These are phyloP conservation scores for Nakaseomyces nivariensis DNA, from an alignment of 1,139 yeast genomes.

Conservation along the genomic window DNA sequence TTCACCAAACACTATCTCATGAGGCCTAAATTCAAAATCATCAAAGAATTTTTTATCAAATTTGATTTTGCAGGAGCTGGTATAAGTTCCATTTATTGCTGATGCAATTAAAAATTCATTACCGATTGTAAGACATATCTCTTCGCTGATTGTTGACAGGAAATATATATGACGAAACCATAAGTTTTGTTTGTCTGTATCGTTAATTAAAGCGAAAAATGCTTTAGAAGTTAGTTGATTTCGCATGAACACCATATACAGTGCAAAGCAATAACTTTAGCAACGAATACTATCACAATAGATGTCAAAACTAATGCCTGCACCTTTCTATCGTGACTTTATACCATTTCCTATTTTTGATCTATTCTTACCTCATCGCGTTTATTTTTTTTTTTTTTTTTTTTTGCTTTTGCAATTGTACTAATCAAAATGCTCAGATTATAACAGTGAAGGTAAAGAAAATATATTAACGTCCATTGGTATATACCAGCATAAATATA, in stretches of 20 bases:
- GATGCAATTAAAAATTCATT: conserved; percentile 19
- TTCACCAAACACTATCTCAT: conserved; percentile 27
- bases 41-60: conserved; percentile 22
- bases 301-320: too few relatives aligned
- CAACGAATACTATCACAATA: too few relatives aligned
- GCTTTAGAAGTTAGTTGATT: conserved; percentile 16
- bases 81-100: conserved; percentile 26
- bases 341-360: too few relatives aligned
- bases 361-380: too few relatives aligned
- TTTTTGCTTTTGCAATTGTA: too few relatives aligned
- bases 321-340: too few relatives aligned
- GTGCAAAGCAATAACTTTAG: background rate
- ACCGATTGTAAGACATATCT: conserved; percentile 23
- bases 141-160: conserved; percentile 21
- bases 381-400: too few relatives aligned
- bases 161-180: conserved; percentile 24
- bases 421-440: too few relatives aligned
- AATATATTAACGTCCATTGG: too few relatives aligned
- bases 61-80: conserved; percentile 22
- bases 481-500: too few relatives aligned
- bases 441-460: too few relatives aligned
- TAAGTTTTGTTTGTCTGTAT: conserved; percentile 18
- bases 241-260: background rate
- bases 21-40: conserved; percentile 21
- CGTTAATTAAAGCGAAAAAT: conserved; percentile 21